Percentiles rank a stretch among this genome's conserved stretches.
These are phyloP conservation scores for Takashimella koratensis DNA, from an alignment of 1,284 basidiomycete genomes.

Conservation along the genomic window DNA sequence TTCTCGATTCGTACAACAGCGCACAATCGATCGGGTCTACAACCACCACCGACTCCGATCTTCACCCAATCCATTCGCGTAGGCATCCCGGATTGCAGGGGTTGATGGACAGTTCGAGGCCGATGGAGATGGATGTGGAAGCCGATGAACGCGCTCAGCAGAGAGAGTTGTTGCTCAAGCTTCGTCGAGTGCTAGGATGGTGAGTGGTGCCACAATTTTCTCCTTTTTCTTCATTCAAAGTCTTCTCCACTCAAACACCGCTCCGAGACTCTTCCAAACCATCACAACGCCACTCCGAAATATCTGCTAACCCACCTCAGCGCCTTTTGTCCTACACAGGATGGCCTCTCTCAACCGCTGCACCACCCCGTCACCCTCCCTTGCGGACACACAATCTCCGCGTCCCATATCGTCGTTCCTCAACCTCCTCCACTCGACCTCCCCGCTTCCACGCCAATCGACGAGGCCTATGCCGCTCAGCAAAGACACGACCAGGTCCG, in stretches of 20 bases:
- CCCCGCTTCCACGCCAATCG: constrained; percentile 16
- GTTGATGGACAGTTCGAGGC: constrained; percentile 10
- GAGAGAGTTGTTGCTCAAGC: constrained; percentile 16
- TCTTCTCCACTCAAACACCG: no score
- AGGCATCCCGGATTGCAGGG: no score
- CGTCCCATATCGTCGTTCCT: constrained; percentile 42
- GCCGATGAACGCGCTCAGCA: constrained; percentile 2
- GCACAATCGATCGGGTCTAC: constrained; percentile 28
- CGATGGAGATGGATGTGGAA: not conserved
- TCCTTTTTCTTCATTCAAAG: no score
- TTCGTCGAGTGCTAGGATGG: constrained; percentile 22
- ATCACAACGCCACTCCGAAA: no score
- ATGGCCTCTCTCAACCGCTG: constrained; percentile 32
- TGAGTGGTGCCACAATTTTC: constrained; percentile 11
- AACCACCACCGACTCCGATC: no score
- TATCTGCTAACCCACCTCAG: no score
- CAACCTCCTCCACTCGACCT: constrained; percentile 28
- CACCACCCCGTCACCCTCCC: constrained; percentile 55
- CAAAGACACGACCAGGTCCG: constrained; percentile 32
- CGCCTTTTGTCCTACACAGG: constrained; percentile 49
- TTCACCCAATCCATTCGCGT: no score
- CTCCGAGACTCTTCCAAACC: no score
- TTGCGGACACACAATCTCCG: constrained; percentile 59
- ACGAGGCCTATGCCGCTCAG: constrained; percentile 25
- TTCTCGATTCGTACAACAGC: constrained; percentile 15